Percentiles rank a stretch among this genome's conserved stretches.
phyloP scores from a whole-genome alignment of 306 rosid genomes.

The Cicer judaicum region DNA sequence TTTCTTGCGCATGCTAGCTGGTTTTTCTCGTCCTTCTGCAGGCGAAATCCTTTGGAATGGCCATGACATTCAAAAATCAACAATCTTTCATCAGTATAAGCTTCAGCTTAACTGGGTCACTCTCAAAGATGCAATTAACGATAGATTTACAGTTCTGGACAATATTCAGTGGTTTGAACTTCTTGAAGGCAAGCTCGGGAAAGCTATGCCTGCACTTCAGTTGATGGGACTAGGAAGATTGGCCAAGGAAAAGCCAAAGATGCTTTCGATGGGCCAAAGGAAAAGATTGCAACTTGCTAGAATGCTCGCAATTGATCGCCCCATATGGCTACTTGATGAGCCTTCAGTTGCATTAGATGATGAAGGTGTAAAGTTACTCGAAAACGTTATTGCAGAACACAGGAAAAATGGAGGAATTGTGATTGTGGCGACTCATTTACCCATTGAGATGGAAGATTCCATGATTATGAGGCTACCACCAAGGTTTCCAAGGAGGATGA shows the following conservation, averaged over 20 bases:
- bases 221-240: conserved; percentile 84
- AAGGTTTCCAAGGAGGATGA: conserved; percentile 86
- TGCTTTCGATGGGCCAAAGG: conserved; percentile 88
- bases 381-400: conserved; percentile 76
- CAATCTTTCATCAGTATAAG: conserved; percentile 84
- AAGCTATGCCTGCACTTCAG: conserved; percentile 73
- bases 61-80: conserved; percentile 71
- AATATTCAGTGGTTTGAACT: conserved; percentile 81
- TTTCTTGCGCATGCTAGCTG: conserved; percentile 86
- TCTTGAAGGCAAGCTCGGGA: conserved; percentile 81
- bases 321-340: conserved; percentile 92
- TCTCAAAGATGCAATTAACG: conserved; percentile 72
- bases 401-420: conserved; percentile 84
- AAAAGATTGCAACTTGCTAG: conserved; percentile 90
- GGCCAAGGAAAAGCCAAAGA: conserved; percentile 77
- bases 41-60: conserved; percentile 93
- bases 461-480: conserved; percentile 79
- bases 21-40: conserved; percentile 83
- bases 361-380: conserved; percentile 83
- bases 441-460: conserved; percentile 79
- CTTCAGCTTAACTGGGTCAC: conserved; percentile 93
- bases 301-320: conserved; percentile 81
- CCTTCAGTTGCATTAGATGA: conserved; percentile 90
- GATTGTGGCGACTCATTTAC: conserved; percentile 73
- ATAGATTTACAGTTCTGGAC: conserved; percentile 59